Percentiles rank a stretch among this genome's conserved stretches.
phyloP scores from a whole-genome alignment of 768 basidiomycete genomes.

The Tulasnella sp. region DNA sequence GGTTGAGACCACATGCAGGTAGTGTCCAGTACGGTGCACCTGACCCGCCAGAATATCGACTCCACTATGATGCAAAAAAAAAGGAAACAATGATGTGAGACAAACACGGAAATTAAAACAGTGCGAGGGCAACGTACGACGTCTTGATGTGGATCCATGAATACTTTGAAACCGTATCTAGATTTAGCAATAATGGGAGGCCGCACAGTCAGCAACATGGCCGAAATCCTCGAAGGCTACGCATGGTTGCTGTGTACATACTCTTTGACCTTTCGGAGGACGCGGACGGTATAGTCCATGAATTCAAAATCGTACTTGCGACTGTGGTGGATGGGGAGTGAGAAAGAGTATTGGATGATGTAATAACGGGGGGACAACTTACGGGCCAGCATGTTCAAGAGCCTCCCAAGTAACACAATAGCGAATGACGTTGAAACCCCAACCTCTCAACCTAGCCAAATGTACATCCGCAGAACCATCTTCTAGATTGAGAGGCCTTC shows the following conservation, averaged over 20 bases:
- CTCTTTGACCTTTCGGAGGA: slow-evolving; percentile 82
- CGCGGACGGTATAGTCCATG: slow-evolving; percentile 80
- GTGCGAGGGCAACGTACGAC: slow-evolving; percentile 42
- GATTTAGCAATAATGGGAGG: background rate
- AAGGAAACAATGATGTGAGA: background rate
- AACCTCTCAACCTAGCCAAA: slow-evolving; percentile 67
- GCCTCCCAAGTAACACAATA: slow-evolving; percentile 90
- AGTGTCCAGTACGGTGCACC: slow-evolving; percentile 94
- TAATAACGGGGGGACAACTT: slow-evolving; percentile 32
- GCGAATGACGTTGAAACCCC: slow-evolving; percentile 85
- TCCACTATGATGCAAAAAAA: slow-evolving; percentile 50
- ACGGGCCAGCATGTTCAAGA: slow-evolving; percentile 91
- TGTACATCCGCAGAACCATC: slow-evolving; percentile 79
- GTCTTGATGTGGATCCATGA: slow-evolving; percentile 95
- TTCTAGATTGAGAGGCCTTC: slow-evolving; percentile 68
- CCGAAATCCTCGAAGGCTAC: too few species aligned
- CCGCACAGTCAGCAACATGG: too few species aligned
- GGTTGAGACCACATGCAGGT: slow-evolving; percentile 78
- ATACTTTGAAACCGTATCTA: slow-evolving; percentile 68
- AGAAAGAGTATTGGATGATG: background rate
- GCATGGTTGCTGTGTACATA: slow-evolving; percentile 20
- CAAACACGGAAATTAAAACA: background rate
- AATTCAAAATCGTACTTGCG: slow-evolving; percentile 82
- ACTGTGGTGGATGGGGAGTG: slow-evolving; percentile 29
- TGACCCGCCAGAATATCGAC: slow-evolving; percentile 86